phyloP scores from a whole-genome alignment of 768 basidiomycete species.

The Paxillus rubicundulus region DNA sequence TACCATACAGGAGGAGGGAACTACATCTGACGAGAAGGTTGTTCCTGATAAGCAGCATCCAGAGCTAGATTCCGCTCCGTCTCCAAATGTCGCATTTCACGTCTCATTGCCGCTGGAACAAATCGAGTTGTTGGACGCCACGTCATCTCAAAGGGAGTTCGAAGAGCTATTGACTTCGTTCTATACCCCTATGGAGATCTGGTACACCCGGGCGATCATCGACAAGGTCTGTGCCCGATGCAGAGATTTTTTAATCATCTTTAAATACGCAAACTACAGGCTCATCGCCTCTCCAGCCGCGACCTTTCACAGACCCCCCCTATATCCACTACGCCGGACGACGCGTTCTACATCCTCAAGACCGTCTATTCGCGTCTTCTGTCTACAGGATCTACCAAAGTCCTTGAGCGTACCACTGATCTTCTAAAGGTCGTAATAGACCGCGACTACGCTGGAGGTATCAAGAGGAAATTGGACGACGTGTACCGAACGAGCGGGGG shows the following conservation, averaged over 20 bases:
- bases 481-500: conserved; percentile 63
- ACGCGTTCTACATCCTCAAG: conserved; percentile 95
- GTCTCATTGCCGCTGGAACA: conserved; percentile 4
- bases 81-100: neutral
- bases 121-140: conserved; percentile 41
- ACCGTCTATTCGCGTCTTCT: conserved; percentile 73
- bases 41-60: conserved; percentile 3
- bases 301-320: conserved; percentile 64
- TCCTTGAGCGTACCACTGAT: conserved; percentile 56
- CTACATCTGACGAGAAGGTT: conserved; percentile 3
- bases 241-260: neutral
- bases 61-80: neutral
- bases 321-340: conserved; percentile 82
- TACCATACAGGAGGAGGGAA: conserved; percentile 9
- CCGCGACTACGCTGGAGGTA: conserved; percentile 73
- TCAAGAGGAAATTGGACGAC: conserved; percentile 84
- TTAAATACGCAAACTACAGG: conserved; percentile 45
- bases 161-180: conserved; percentile 66
- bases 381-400: conserved; percentile 66
- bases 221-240: conserved; percentile 63
- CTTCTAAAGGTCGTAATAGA: conserved; percentile 77
- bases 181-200: conserved; percentile 87
- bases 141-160: conserved; percentile 57
- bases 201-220: conserved; percentile 84
- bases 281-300: conserved; percentile 77